Evolutionary conservation across 108 stramenopile species (phyloP).

Genomic region (Pseudonitzschia multistriata): DNA sequence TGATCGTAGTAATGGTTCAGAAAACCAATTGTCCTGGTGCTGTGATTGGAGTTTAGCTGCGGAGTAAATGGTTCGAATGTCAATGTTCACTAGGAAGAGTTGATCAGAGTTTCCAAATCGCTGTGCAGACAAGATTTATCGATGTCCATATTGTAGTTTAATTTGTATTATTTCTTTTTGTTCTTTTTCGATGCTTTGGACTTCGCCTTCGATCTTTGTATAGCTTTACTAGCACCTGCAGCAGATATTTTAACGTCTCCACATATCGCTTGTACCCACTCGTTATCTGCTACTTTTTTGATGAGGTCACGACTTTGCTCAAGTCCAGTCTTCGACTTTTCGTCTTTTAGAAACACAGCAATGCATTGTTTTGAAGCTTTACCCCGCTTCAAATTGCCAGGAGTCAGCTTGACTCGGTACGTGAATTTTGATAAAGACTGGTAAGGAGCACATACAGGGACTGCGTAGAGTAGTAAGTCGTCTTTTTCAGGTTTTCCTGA

Average conservation of each 20-base stretch:
- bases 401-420: slow-evolving; percentile 86
- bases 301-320: slow-evolving; percentile 61
- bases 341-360: slow-evolving; percentile 66
- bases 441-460: slow-evolving; percentile 95
- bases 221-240: slow-evolving; percentile 76
- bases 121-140: neutral
- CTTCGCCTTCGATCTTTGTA: slow-evolving; percentile 55
- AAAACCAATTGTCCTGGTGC: neutral
- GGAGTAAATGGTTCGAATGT: neutral
- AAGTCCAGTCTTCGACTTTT: slow-evolving; percentile 26
- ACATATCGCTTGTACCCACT: slow-evolving; percentile 76
- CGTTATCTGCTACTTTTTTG: slow-evolving; percentile 79
- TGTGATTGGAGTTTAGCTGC: slow-evolving; percentile 3
- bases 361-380: slow-evolving; percentile 84
- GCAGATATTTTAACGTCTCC: slow-evolving; percentile 82
- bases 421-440: slow-evolving; percentile 79
- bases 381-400: slow-evolving; percentile 82
- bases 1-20: neutral
- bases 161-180: slow-evolving; percentile 2
- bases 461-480: slow-evolving; percentile 83
- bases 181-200: slow-evolving; percentile 49
- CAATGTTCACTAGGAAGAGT: neutral
- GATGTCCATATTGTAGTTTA: neutral
- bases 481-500: slow-evolving; percentile 81
- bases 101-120: too few relatives aligned